A percentile compares a stretch with the other conserved stretches of the same genome.
Conservation (phyloP, 352 stramenopile genomes). For the Phytophthora hibernalis region DNA sequence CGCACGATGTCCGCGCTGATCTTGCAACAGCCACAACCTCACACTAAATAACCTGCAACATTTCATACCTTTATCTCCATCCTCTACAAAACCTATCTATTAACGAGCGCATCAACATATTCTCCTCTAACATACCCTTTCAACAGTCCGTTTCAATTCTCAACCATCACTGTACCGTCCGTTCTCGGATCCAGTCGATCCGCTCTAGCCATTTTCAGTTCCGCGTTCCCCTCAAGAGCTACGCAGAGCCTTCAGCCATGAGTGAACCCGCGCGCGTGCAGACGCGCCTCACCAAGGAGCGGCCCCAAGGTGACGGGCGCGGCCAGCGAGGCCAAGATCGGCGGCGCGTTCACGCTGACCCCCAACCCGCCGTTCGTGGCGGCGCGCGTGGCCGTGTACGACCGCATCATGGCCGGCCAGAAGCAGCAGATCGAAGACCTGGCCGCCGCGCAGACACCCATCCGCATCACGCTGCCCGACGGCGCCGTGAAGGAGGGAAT, state of each 20-base stretch:
- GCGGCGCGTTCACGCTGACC: slow-evolving; percentile 78
- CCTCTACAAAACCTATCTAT: too few species aligned
- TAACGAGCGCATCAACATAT: neutral
- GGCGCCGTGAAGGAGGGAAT: slow-evolving; percentile 92
- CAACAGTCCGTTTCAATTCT: neutral
- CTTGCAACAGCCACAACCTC: neutral
- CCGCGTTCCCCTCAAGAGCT: neutral
- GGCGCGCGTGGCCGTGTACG: slow-evolving; percentile 85
- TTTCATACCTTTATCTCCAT: neutral
- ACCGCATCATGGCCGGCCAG: slow-evolving; percentile 81
- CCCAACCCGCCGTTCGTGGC: slow-evolving; percentile 88
- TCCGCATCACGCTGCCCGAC: slow-evolving; percentile 98
- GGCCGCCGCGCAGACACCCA: slow-evolving; percentile 89
- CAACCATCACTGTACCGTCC: neutral
- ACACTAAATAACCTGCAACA: neutral
- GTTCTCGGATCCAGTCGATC: slow-evolving; percentile 22
- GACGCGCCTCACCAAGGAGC: slow-evolving; percentile 83
- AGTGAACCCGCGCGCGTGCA: slow-evolving; percentile 64
- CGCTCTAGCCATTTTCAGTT: slow-evolving; percentile 25
- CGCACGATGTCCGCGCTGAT: slow-evolving; percentile 4
- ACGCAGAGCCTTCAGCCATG: too few species aligned
- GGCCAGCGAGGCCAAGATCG: slow-evolving; percentile 74
- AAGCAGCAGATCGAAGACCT: slow-evolving; percentile 73
- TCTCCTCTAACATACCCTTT: too few species aligned
- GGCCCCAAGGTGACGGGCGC: slow-evolving; percentile 66